phyloP scores from a whole-genome alignment of 208 protist species.

The Leishmania guyanensis region DNA sequence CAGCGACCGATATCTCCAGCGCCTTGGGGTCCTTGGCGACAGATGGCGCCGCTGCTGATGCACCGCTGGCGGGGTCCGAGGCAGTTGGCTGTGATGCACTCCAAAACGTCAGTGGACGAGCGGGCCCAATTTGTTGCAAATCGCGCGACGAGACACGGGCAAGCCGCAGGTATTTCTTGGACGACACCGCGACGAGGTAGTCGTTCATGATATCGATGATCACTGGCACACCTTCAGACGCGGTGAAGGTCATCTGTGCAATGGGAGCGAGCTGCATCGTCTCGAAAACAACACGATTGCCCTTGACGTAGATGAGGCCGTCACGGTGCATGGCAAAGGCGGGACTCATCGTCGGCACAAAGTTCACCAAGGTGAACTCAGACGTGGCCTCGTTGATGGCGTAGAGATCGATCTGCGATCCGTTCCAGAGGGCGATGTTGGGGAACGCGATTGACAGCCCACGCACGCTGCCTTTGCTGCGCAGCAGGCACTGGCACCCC shows the following conservation, averaged over 20 bases:
- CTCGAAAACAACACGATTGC: conserved; percentile 74
- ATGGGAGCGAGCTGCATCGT: conserved; percentile 81
- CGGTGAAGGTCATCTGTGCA: conserved; percentile 86
- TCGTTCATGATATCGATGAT: conserved; percentile 90
- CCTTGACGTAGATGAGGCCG: conserved; percentile 86
- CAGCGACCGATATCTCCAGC: conserved; percentile 46
- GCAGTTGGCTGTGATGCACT: neutral
- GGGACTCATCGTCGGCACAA: conserved; percentile 66
- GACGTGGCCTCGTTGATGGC: conserved; percentile 86
- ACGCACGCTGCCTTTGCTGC: conserved; percentile 70
- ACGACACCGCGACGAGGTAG: conserved; percentile 84
- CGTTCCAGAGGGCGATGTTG: conserved; percentile 89
- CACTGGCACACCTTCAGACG: conserved; percentile 79
- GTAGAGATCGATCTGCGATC: conserved; percentile 87
- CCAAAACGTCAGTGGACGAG: conserved; percentile 58
- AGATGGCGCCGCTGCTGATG: conserved; percentile 12
- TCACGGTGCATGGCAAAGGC: conserved; percentile 86
- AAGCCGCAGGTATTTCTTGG: conserved; percentile 80
- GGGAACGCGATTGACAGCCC: conserved; percentile 86
- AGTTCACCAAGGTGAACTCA: conserved; percentile 67
- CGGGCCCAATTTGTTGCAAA: conserved; percentile 65
- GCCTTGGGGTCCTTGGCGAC: neutral
- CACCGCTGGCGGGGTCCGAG: neutral
- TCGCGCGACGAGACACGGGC: conserved; percentile 73
- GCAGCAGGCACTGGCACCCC: conserved; percentile 82